Evolutionary conservation across 306 rosid species (phyloP), one percentile per base, ranked within the genome.

Genomic region (Fagus crenata): DNA sequence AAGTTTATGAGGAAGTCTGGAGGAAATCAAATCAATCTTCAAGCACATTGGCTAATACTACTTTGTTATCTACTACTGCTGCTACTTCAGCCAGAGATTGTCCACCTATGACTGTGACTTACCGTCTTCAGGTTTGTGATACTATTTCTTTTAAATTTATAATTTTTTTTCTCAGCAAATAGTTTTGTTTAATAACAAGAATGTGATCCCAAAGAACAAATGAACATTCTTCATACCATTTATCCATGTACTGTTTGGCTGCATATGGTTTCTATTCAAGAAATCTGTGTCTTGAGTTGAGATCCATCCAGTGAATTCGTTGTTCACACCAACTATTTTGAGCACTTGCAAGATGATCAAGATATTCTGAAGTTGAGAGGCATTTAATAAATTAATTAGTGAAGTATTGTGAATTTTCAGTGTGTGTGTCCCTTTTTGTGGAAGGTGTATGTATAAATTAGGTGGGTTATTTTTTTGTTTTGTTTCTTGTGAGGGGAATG

Each of bases 1-100:
- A 75, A 80, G 99, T 92, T 80, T 96, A 89, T 79, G 99, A 96
- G 89, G 96, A 82, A 87, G 99, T 91, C 72, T 96, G 99, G 98
- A 96, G 90, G 86, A 96, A 92, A 80, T 96, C 99, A 64, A 96
- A 75, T 78, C 97, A 92, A 64, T 84, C 96, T 63, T 89, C 96
- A 60, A 92, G 67, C 31, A 39, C 81, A n/a, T 71, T 83, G 71
- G 78, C 89, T 46, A 92, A 78, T 85, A 72, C 93, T 51, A 89
- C 89, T 84, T 72, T 92, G 75, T 77, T 87, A 71, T 82, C 96
- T 39, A 72, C 95, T 70, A 88, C 82, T 83, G 74, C 89, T 84
- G 85, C 58, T 79, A 75, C 90, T 75, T 85, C 93, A 51, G 80
- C 92, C 51, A 89, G 93, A 88, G 97, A 96, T 78, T 89, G 89